Evolutionary conservation across 179 eudicot genomes (phyloP).

Genomic region (Silene noctiflora): DNA sequence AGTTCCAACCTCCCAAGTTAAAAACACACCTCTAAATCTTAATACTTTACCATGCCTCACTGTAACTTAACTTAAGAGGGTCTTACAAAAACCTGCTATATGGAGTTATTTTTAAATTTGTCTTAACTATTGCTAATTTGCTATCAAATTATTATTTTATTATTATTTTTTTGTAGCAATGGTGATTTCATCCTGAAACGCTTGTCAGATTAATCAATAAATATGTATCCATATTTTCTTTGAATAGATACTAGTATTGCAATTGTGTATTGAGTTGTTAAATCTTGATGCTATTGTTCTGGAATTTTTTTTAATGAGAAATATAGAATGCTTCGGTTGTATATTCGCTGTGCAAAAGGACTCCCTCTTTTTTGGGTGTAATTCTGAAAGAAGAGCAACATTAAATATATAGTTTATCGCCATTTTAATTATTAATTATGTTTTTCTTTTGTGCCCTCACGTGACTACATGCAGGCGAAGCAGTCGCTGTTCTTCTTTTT

Average conservation of each 20-base stretch:
- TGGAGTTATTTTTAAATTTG: neutral
- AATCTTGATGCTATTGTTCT: neutral
- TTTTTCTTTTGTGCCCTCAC: neutral
- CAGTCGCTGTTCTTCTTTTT: conserved; percentile 57
- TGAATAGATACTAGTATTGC: neutral
- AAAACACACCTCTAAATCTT: neutral
- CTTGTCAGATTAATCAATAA: neutral
- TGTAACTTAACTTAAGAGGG: neutral
- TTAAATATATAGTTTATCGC: neutral
- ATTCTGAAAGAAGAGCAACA: neutral
- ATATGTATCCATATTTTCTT: neutral
- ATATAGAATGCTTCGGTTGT: neutral
- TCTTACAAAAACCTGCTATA: neutral
- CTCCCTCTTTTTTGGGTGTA: neutral
- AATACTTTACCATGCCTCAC: neutral
- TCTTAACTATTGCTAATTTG: too few relatives aligned
- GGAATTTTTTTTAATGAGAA: neutral
- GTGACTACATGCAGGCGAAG: conserved; percentile 45
- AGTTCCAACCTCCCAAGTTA: too few relatives aligned
- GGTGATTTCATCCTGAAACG: neutral
- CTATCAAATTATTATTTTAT: neutral
- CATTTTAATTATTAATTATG: neutral
- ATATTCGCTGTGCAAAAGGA: neutral
- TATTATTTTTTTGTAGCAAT: neutral
- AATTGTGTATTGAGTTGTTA: neutral